Evolutionary conservation across 2,329 filamentous ascomycete species (phyloP).

Genomic region (Helotiales sp.): DNA sequence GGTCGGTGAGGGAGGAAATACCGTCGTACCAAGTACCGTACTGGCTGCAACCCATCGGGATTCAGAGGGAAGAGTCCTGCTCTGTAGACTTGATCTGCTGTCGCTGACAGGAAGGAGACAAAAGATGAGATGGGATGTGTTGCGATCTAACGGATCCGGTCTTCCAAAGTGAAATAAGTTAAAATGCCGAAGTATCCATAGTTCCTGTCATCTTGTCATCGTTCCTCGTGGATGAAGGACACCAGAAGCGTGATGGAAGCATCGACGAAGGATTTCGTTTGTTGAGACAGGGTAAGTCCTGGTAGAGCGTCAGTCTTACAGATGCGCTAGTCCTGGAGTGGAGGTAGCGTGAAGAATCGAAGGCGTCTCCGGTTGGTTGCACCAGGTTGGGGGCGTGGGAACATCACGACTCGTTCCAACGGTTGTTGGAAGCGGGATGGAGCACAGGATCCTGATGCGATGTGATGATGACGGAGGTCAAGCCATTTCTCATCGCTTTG

Average conservation of each 20-base stretch:
- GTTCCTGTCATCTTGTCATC: conserved; percentile 21
- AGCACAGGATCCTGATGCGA: background rate
- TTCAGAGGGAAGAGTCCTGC: background rate
- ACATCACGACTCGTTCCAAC: background rate
- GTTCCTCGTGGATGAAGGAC: background rate
- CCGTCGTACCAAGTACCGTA: conserved; percentile 4
- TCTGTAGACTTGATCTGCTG: background rate
- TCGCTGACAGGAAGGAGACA: background rate
- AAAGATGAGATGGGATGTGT: background rate
- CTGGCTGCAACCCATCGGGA: background rate
- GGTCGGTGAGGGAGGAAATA: conserved; percentile 8
- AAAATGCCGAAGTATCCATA: conserved; percentile 8
- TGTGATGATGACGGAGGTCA: conserved; percentile 1
- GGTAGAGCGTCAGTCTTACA: background rate
- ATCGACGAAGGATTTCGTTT: conserved; percentile 27
- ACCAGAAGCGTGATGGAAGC: conserved; percentile 28
- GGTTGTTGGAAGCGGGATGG: background rate
- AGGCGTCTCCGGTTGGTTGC: conserved; percentile 6
- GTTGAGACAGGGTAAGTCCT: background rate
- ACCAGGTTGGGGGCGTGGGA: background rate
- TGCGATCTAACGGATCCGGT: background rate
- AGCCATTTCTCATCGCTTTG: background rate
- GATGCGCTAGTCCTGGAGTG: background rate
- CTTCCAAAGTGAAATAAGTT: background rate
- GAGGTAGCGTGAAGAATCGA: background rate